These are phyloP conservation scores for Malassezia restricta DNA, from an alignment of 1,284 basidiomycete genomes.

Conservation along the genomic window DNA sequence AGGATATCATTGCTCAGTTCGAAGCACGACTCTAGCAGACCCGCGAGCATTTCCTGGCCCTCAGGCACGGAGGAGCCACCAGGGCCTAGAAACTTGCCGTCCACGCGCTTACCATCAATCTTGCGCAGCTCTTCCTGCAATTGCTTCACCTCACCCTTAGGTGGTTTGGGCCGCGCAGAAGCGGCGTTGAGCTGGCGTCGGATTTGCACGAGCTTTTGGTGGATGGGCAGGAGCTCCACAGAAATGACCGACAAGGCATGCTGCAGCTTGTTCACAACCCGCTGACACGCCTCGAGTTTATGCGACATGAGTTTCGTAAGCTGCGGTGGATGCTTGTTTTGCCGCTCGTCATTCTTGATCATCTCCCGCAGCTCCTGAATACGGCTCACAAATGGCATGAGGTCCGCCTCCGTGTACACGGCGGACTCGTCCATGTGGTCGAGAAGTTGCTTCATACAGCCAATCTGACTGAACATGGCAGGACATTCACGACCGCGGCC, in stretches of 20 bases:
- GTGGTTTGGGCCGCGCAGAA: conserved; percentile 69
- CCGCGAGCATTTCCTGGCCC: conserved; percentile 60
- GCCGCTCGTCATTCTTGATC: conserved; percentile 48
- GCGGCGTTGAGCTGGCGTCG: conserved; percentile 78
- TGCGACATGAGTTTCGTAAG: conserved; percentile 80
- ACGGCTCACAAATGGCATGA: conserved; percentile 38
- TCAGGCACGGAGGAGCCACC: conserved; percentile 73
- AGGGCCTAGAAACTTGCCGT: conserved; percentile 88
- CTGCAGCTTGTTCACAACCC: conserved; percentile 33
- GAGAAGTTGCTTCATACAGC: conserved; percentile 45
- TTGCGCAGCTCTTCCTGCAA: conserved; percentile 83
- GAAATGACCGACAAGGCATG: conserved; percentile 42
- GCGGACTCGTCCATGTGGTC: conserved; percentile 44
- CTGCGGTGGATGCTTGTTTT: conserved; percentile 69
- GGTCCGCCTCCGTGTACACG: conserved; percentile 42
- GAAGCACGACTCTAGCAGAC: conserved; percentile 89
- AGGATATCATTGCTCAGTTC: conserved; percentile 92
- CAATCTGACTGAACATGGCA: conserved; percentile 40
- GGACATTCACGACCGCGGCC: conserved; percentile 42
- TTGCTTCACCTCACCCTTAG: conserved; percentile 76
- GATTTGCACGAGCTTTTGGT: conserved; percentile 67
- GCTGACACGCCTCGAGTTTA: conserved; percentile 73
- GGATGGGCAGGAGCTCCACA: conserved; percentile 45
- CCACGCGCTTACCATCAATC: conserved; percentile 75
- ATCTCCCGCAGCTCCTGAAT: conserved; percentile 40